These are phyloP conservation scores for Diaporthe australafricana DNA, from an alignment of 2,329 filamentous ascomycete species.

Conservation along the genomic window DNA sequence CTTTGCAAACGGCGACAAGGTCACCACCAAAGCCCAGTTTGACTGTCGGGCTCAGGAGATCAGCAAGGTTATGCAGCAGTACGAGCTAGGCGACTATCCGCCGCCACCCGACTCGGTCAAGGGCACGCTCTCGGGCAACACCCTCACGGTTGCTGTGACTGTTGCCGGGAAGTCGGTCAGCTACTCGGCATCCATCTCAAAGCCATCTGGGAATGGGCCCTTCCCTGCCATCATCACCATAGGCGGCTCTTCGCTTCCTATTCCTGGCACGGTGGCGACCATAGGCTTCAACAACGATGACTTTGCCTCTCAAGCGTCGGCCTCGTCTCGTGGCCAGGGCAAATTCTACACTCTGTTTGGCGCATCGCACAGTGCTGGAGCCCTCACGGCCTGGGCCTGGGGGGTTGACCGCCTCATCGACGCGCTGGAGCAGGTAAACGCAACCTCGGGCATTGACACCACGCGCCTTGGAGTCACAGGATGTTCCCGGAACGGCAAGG, in stretches of 20 bases:
- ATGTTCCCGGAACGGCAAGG: slow-evolving; percentile 74
- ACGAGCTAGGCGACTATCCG: slow-evolving; percentile 62
- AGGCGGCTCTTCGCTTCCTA: slow-evolving; percentile 65
- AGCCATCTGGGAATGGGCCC: slow-evolving; percentile 57
- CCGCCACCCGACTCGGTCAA: slow-evolving; percentile 58
- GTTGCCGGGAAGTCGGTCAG: slow-evolving; percentile 58
- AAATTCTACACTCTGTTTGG: slow-evolving; percentile 71
- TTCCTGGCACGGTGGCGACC: slow-evolving; percentile 64
- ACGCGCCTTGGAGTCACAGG: slow-evolving; percentile 67
- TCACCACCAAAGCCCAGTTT: slow-evolving; percentile 59
- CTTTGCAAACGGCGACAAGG: slow-evolving; percentile 53
- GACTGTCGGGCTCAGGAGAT: slow-evolving; percentile 62
- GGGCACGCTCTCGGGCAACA: slow-evolving; percentile 55
- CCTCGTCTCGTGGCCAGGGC: slow-evolving; percentile 64
- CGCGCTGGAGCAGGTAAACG: slow-evolving; percentile 63
- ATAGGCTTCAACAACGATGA: slow-evolving; percentile 70
- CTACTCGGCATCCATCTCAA: slow-evolving; percentile 56
- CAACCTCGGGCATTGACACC: slow-evolving; percentile 60
- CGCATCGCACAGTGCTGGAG: slow-evolving; percentile 64
- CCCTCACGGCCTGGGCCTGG: slow-evolving; percentile 73
- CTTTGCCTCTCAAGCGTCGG: slow-evolving; percentile 62
- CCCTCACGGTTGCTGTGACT: slow-evolving; percentile 57
- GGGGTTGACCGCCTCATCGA: slow-evolving; percentile 71
- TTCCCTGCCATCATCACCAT: slow-evolving; percentile 69
- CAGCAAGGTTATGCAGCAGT: slow-evolving; percentile 59